Conservation (phyloP, 2,329 filamentous ascomycete genomes). For the Moelleriella libera region DNA sequence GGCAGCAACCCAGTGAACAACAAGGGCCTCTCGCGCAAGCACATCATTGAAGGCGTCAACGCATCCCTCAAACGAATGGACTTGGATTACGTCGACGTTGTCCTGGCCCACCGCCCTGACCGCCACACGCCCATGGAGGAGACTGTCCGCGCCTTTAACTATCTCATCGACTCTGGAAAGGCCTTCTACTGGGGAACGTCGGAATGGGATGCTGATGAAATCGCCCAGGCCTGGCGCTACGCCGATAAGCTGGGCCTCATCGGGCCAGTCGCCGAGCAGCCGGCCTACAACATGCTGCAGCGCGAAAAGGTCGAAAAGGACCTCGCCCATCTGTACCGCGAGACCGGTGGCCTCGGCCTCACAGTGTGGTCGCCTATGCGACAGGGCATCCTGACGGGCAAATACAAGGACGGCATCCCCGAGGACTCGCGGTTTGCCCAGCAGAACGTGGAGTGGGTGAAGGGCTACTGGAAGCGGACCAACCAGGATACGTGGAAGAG, state of each 20-base stretch:
- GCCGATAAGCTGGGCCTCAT: constrained; percentile 47
- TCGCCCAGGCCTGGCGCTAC: constrained; percentile 45
- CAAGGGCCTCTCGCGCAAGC: constrained; percentile 52
- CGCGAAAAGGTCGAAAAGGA: constrained; percentile 51
- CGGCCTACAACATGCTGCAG: constrained; percentile 49
- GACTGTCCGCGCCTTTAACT: constrained; percentile 56
- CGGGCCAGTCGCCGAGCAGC: constrained; percentile 53
- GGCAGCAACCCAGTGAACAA: constrained; percentile 53
- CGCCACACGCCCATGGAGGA: constrained; percentile 56
- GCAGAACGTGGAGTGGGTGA: constrained; percentile 40
- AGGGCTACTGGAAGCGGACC: constrained; percentile 35
- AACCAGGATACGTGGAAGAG: constrained; percentile 38
- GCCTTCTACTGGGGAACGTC: constrained; percentile 60
- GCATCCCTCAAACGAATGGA: constrained; percentile 41
- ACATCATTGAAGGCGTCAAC: constrained; percentile 52
- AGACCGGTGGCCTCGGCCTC: constrained; percentile 40
- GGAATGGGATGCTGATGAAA: constrained; percentile 53
- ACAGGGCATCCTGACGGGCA: constrained; percentile 47
- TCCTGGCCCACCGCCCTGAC: constrained; percentile 57
- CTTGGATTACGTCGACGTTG: constrained; percentile 50
- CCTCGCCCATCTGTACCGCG: constrained; percentile 44
- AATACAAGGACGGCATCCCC: constrained; percentile 51
- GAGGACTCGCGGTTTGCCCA: constrained; percentile 42
- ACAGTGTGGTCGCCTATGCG: constrained; percentile 48
- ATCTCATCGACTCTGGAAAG: constrained; percentile 53